Evolutionary conservation across 441 rosid genomes (phyloP).

Genomic region (Eruca vesicaria): DNA sequence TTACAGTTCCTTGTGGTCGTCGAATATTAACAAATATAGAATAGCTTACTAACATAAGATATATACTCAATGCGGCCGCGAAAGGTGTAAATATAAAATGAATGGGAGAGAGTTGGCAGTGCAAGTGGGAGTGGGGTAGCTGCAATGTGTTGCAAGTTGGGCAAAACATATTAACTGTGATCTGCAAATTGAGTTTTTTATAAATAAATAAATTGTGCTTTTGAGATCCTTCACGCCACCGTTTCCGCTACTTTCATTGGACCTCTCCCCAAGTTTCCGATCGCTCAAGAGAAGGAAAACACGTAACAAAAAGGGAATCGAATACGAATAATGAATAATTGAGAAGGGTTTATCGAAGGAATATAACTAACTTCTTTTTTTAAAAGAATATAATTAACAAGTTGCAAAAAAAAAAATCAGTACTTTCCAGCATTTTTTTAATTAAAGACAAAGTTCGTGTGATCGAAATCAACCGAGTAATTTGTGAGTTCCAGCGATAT

Average conservation of each 20-base stretch:
- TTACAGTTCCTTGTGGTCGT: constrained; percentile 5
- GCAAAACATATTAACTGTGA: background rate
- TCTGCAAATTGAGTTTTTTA: background rate
- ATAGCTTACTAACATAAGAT: constrained; percentile 20
- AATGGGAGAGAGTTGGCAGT: constrained; percentile 28
- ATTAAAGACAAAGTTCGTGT: too few species aligned
- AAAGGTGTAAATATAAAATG: constrained; percentile 8
- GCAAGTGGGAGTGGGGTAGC: constrained; percentile 36
- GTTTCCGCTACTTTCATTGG: background rate
- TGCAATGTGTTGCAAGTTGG: constrained; percentile 28
- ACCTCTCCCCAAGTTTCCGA: background rate
- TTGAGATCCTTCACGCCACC: background rate
- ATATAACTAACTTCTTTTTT: too few species aligned
- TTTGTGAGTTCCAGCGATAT: too few species aligned
- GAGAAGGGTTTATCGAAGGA: background rate
- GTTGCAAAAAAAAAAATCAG: background rate
- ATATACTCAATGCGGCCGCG: constrained; percentile 18
- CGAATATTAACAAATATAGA: constrained; percentile 16
- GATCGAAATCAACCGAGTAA: too few species aligned
- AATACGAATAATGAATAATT: background rate
- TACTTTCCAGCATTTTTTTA: background rate
- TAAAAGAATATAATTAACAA: background rate
- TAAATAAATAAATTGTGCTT: background rate
- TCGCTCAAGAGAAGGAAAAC: background rate
- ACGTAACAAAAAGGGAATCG: background rate